Base-by-base conservation (phyloP, 2,329 filamentous ascomycete species). In the Septoria petroselini region DNA sequence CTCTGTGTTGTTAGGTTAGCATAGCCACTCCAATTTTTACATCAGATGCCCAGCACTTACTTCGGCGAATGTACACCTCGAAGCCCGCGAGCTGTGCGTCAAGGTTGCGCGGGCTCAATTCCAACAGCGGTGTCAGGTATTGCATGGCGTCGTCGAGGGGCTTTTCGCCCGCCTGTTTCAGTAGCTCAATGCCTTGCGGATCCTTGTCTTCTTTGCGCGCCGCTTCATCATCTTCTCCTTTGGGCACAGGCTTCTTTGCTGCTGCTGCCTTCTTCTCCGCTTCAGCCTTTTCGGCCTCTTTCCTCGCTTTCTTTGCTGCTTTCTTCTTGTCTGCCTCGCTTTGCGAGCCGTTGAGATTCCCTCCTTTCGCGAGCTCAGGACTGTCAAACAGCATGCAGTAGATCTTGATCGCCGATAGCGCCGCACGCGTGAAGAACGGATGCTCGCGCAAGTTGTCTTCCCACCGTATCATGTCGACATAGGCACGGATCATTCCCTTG, bases 401-500 rank as follows among this genome's bases (percentile, higher is more conserved):
- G 25, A 94, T 77, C 54, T 84, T 81, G 53, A 95, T 80, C 4
- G 91, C 91, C 45, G 84, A 83, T 18, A 95, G 74, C 1, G 93
- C 91, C 41, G 88, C 87, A 37, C 89, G 80, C 3, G 86, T 85
- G 72, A 88, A 98, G 74, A 95, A 96, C 1, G 93, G 93, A 68
- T 98, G 93, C 62, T 95, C 87, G 47, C 90, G 84, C 37, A 97
- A 72, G 54, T 84, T 82, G 66, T 98, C 91, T 68, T 97, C 91
- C 94, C 93, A 98, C 61, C 86, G 82, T 39, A 98, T 78, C 89
- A 98, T 95, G 62, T 96, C 91, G 33, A 98, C 76, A 66, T 98
- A 98, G 1, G 93, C 88, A 49, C 91, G 80, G 53, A 97, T 88
- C 76, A 95, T 91, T 11, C 94, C 94, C 71, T 97, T 98, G 15